Base-by-base conservation (phyloP, 2,329 filamentous ascomycete species). In the Trichoderma koningiopsis region DNA sequence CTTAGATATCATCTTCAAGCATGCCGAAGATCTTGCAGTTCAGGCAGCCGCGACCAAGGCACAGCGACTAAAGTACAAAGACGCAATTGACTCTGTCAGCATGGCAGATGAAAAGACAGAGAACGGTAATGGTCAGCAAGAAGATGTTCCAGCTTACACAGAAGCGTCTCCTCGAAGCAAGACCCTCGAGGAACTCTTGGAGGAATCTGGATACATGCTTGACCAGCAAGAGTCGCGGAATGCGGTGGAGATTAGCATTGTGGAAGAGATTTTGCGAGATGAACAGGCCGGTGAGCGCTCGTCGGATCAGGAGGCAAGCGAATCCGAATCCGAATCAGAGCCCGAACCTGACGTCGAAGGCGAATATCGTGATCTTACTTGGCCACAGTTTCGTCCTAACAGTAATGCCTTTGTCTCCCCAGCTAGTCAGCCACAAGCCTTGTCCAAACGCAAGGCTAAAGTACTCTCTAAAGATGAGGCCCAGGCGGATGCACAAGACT, bases 1-100 rank as follows among this genome's bases (percentile, higher is more conserved):
- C 2, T 87, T 99, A 0, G 93, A 98, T 76, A 86, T 89, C 1
- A 84, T 99, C 0, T 99, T 99, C 82, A 91, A 91, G 73, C 84
- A 86, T 5, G 91, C 91, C 72, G 95, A 98, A 78, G 90, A 94
- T 72, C 78, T 92, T 22, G 90, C 93, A 1, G 81, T 96, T 70
- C 85, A 88, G 67, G 90, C 89, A 13, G 86, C 87, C 10, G 84
- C 86, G 60, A 92, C 91, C 0, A 87, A 86, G 71, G 81, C 82
- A 11, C 83, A 88, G 68, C 88, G 93, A 49, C 83, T 89, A 65
- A 85, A 83, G 71, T 88, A 84, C 76, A 83, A 83, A 52, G 80
- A 81, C 68, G 79, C 84, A 31, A 83, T 88, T 58, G 81, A 82
- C 33, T 76, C 78, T 2, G 77, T 86, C 11, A 78, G 77, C 53